Conservation (phyloP, 176 grass and related monocot genomes). For the Avena eriantha region DNA sequence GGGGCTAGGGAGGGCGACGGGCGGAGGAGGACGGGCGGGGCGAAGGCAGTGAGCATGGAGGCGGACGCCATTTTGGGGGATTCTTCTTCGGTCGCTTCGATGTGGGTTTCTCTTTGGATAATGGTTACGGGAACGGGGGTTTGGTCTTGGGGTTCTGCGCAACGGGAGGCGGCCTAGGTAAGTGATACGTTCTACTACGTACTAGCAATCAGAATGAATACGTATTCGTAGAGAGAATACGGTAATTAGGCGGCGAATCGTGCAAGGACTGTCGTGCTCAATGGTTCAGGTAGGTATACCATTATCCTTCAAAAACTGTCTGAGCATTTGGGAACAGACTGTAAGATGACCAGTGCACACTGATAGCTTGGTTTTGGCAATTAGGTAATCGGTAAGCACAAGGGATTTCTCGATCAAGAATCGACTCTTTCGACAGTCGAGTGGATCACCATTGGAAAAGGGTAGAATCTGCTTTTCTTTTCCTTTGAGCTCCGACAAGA, state of each 20-base stretch:
- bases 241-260: not conserved
- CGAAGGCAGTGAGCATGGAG: slow-evolving; percentile 48
- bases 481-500: not conserved
- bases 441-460: not conserved
- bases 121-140: slow-evolving; percentile 24
- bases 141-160: not conserved
- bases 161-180: not conserved
- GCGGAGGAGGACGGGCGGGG: slow-evolving; percentile 30
- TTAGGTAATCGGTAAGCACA: not conserved
- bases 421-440: too few relatives aligned
- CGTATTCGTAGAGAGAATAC: not conserved
- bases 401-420: not conserved
- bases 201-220: too few relatives aligned
- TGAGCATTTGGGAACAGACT: not conserved
- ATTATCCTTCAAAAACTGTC: too few relatives aligned
- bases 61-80: slow-evolving; percentile 49
- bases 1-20: not conserved
- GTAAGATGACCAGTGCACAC: not conserved
- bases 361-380: not conserved
- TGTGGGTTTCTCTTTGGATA: slow-evolving; percentile 28
- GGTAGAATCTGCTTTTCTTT: not conserved
- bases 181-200: too few relatives aligned
- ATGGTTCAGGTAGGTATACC: not conserved
- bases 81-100: slow-evolving; percentile 2
- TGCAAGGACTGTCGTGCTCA: not conserved